Evolutionary conservation across 352 stramenopile species (phyloP).

Genomic region (Pseudoperonospora humuli): DNA sequence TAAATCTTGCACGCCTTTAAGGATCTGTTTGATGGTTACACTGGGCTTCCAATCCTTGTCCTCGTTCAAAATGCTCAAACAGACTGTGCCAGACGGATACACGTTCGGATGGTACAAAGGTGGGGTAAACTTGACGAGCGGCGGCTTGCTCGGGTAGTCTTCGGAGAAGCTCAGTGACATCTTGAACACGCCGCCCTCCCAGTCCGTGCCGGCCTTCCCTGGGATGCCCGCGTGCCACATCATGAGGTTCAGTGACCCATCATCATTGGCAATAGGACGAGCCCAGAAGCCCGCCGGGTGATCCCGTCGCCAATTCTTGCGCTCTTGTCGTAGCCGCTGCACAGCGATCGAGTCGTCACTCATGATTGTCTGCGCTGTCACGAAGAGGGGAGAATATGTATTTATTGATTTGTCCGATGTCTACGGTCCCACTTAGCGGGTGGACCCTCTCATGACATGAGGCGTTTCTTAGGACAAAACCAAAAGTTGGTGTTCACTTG

Average conservation of each 20-base stretch:
- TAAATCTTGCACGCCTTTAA: slow-evolving; percentile 94
- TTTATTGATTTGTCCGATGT: slow-evolving; percentile 2
- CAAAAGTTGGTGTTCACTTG: neutral
- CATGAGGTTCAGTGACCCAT: slow-evolving; percentile 96
- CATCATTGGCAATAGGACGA: slow-evolving; percentile 85
- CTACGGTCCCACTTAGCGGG: neutral
- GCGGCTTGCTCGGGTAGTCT: slow-evolving; percentile 96
- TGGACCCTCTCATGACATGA: neutral
- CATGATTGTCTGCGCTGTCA: slow-evolving; percentile 23
- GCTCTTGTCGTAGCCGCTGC: slow-evolving; percentile 87
- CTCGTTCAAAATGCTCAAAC: slow-evolving; percentile 97
- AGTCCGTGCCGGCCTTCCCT: slow-evolving; percentile 92
- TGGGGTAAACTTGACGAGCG: slow-evolving; percentile 97
- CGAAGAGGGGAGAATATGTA: neutral
- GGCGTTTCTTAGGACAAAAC: slow-evolving; percentile 9
- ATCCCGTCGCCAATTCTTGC: slow-evolving; percentile 92
- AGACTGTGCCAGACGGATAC: slow-evolving; percentile 96
- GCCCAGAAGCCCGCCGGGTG: slow-evolving; percentile 96
- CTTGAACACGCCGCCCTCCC: slow-evolving; percentile 96
- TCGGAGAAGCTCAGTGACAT: slow-evolving; percentile 95
- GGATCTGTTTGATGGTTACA: slow-evolving; percentile 96
- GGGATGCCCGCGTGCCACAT: slow-evolving; percentile 95
- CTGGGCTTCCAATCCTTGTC: slow-evolving; percentile 98
- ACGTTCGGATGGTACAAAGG: slow-evolving; percentile 97
- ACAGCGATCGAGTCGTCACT: slow-evolving; percentile 86